Percentiles rank a stretch among this genome's conserved stretches.
Evolutionary conservation across 805 yeast species (phyloP).

Genomic region (Kodamaea neixiangensis): DNA sequence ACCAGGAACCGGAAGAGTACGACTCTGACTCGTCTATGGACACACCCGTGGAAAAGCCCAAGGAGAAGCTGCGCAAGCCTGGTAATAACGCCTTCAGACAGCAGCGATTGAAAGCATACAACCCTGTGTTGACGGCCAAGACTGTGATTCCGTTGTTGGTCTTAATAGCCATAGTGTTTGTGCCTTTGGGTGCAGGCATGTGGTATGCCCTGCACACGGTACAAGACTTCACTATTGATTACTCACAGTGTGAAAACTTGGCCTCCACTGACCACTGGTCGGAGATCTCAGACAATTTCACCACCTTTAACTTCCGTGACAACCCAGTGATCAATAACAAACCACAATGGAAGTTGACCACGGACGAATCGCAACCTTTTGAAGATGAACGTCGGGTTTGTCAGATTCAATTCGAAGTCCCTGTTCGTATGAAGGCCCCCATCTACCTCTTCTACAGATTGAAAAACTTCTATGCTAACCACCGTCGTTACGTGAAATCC

Average conservation of each 20-base stretch:
- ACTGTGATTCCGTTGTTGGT: conserved; percentile 44
- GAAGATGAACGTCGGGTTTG: conserved; percentile 53
- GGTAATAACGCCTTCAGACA: conserved; percentile 60
- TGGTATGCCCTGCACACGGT: conserved; percentile 44
- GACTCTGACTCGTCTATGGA: conserved; percentile 47
- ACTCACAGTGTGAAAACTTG: conserved; percentile 39
- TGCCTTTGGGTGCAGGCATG: conserved; percentile 49
- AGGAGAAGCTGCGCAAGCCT: conserved; percentile 61
- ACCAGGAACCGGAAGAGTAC: conserved; percentile 13
- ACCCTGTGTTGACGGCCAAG: conserved; percentile 45
- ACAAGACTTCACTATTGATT: conserved; percentile 43
- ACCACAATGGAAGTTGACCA: conserved; percentile 40
- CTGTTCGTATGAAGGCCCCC: conserved; percentile 38
- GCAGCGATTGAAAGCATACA: conserved; percentile 53
- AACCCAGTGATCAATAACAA: conserved; percentile 14
- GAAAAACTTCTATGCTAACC: conserved; percentile 44
- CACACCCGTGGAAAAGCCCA: conserved; percentile 27
- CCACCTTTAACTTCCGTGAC: conserved; percentile 37
- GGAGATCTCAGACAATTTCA: conserved; percentile 39
- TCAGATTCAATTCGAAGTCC: conserved; percentile 40
- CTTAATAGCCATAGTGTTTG: conserved; percentile 39
- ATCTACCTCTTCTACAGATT: conserved; percentile 44
- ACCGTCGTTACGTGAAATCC: conserved; percentile 45
- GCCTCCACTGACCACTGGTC: conserved; percentile 37
- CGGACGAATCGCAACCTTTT: conserved; percentile 45